Percentiles rank a stretch among this genome's conserved stretches.
Conservation (phyloP, 345 rosid genomes). For the Arabis hirsuta region DNA sequence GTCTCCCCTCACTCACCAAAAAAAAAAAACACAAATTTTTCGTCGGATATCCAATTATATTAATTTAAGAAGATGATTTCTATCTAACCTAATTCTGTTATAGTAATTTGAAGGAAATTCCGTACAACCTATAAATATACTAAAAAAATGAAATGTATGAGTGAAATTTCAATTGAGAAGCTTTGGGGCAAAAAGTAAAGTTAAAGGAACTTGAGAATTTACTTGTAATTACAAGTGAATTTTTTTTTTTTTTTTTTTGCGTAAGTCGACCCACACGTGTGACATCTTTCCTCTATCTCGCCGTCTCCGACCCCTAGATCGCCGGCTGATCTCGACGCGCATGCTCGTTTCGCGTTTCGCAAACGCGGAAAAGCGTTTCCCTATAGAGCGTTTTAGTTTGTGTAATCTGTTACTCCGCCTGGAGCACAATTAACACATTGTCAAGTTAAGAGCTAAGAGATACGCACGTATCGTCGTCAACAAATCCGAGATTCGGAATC, state of each 20-base stretch:
- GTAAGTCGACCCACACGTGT: conserved; percentile 24
- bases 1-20: no score
- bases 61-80: no score
- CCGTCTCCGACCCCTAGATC: conserved; percentile 14
- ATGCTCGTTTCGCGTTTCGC: conserved; percentile 15
- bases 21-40: no score
- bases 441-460: conserved; percentile 17
- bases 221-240: background rate
- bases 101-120: no score
- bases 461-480: conserved; percentile 26
- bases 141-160: no score
- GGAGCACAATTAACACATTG: conserved; percentile 9
- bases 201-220: no score
- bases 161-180: no score
- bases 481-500: conserved; percentile 21
- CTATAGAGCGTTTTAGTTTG: conserved; percentile 14
- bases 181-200: no score
- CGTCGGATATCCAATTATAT: no score
- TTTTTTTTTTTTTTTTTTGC: background rate
- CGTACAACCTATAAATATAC: no score
- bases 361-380: background rate
- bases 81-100: no score
- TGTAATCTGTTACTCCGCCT: conserved; percentile 7
- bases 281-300: background rate
- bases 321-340: conserved; percentile 27